Evolutionary conservation across 225 moss, liverwort and hornwort species (phyloP), one percentile per base, ranked within the genome.

Genomic region (Sphagnum contortum): DNA sequence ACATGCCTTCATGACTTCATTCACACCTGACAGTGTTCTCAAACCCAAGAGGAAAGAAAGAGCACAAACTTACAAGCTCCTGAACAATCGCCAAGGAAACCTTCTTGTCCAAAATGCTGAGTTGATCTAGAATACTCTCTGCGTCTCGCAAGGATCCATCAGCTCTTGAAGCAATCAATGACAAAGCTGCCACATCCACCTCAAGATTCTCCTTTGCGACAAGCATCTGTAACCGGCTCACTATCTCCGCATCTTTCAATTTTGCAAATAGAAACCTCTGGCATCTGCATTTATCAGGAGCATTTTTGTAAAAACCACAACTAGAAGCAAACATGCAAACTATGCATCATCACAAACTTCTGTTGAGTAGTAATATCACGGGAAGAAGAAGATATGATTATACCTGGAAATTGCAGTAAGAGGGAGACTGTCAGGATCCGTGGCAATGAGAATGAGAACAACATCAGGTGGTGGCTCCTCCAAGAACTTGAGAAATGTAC

Each of bases 141-240:
- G 93, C 90, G 9, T 94, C 93, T 47, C 90, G 69, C 45, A 94
- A 77, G 8, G 90, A 90, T 2, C 93, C 93, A 45, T 94, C 90
- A 10, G 90, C 74, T 59, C 78, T 77, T 48, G 84, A 66, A 4
- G 93, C 90, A 45, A 94, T 82, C 61, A 90, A 68, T 62, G 69
- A 71, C 66, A 94, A 59, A 12, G 90, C 90, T 60, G 73, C 62
- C 1, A 74, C 72, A 61, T 94, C 93, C n/a, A 88, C 82, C 45
- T 73, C 74, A 61, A 94, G 29, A 7, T 72, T 77, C 61, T 94
- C 93, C 74, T 74, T 72, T 3, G 9, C 12, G 11, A 86, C 78
- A 65, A 94, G 66, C 45, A 63, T 68, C 54, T 75, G 77, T 53
- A 94, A 77, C 66, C 90, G 68, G 44, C 70, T 67, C n/a, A 87